Percentiles rank a stretch among this genome's conserved stretches.
phyloP scores from a whole-genome alignment of 768 basidiomycete species.

The Amanita inopinata region DNA sequence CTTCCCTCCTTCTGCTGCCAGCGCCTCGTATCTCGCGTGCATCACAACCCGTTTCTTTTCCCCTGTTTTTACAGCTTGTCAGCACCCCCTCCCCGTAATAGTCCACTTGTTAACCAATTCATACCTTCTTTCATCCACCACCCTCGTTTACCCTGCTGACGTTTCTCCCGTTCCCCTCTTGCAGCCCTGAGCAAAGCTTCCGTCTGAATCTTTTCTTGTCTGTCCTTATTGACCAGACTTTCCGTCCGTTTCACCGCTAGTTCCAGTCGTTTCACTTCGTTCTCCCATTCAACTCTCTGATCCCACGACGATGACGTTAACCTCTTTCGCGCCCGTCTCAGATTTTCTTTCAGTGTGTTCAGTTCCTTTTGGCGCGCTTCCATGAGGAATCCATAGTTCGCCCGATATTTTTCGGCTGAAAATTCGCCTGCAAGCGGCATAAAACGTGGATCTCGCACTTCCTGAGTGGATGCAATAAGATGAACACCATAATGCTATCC shows the following conservation, averaged over 20 bases:
- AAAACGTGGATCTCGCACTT: conserved; percentile 83
- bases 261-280: conserved; percentile 64
- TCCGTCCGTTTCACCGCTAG: conserved; percentile 66
- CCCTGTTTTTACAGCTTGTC: conserved; percentile 31
- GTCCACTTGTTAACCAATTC: conserved; percentile 21
- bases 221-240: conserved; percentile 66
- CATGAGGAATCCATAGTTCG: conserved; percentile 68
- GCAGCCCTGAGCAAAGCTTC: conserved; percentile 48
- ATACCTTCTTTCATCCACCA: conserved; percentile 84
- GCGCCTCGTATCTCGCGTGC: conserved; percentile 70
- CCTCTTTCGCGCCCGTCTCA: conserved; percentile 60
- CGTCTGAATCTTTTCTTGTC: conserved; percentile 58
- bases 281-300: conserved; percentile 47
- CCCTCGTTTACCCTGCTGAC: conserved; percentile 63
- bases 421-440: conserved; percentile 61
- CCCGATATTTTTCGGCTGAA: conserved; percentile 50
- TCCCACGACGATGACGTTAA: conserved; percentile 52
- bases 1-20: conserved; percentile 69
- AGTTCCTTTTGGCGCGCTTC: conserved; percentile 60
- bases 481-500: conserved; percentile 5
- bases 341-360: conserved; percentile 46
- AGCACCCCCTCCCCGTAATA: conserved; percentile 8
- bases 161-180: conserved; percentile 56
- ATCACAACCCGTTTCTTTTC: conserved; percentile 69
- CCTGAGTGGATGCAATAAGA: conserved; percentile 34